These are phyloP conservation scores for Sanghuangporus sanghuang DNA, from an alignment of 1,284 basidiomycete species.

Conservation along the genomic window DNA sequence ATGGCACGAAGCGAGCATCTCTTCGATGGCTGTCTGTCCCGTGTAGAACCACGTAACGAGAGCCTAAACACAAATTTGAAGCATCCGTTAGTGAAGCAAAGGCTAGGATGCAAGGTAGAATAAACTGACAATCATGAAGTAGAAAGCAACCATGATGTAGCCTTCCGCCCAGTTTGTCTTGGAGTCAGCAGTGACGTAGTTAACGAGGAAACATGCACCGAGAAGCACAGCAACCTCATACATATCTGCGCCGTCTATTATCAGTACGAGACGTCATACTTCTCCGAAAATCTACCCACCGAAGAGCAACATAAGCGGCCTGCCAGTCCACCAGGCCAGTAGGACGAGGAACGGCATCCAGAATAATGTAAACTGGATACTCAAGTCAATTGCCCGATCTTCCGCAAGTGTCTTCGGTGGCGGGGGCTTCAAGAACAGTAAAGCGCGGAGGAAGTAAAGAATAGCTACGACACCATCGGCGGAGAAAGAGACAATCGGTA, in stretches of 20 bases:
- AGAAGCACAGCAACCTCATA: conserved; percentile 59
- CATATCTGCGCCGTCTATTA: conserved; percentile 25
- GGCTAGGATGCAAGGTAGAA: not conserved
- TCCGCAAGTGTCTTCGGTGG: conserved; percentile 48
- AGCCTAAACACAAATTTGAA: conserved; percentile 29
- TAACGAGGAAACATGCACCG: conserved; percentile 62
- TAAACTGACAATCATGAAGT: conserved; percentile 44
- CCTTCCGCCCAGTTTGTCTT: conserved; percentile 71
- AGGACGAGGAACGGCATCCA: conserved; percentile 61
- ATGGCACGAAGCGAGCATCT: conserved; percentile 25
- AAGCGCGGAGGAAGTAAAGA: conserved; percentile 29
- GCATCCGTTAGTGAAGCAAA: not conserved
- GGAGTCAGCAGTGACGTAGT: conserved; percentile 63
- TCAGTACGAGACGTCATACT: not conserved
- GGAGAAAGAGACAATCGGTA: conserved; percentile 65
- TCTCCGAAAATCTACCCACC: conserved; percentile 30
- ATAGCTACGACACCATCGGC: conserved; percentile 46
- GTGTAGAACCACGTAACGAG: conserved; percentile 54
- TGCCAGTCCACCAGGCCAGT: conserved; percentile 53
- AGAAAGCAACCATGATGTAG: conserved; percentile 54
- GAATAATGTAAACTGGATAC: conserved; percentile 62
- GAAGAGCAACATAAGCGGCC: conserved; percentile 50
- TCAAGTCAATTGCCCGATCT: conserved; percentile 57
- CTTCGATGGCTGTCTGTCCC: conserved; percentile 38
- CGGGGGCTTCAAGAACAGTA: conserved; percentile 31